A percentile compares a stretch with the other conserved stretches of the same genome.
These are phyloP conservation scores for Dactylellina parvicollis DNA, from an alignment of 2,329 filamentous ascomycete species.

Conservation along the genomic window DNA sequence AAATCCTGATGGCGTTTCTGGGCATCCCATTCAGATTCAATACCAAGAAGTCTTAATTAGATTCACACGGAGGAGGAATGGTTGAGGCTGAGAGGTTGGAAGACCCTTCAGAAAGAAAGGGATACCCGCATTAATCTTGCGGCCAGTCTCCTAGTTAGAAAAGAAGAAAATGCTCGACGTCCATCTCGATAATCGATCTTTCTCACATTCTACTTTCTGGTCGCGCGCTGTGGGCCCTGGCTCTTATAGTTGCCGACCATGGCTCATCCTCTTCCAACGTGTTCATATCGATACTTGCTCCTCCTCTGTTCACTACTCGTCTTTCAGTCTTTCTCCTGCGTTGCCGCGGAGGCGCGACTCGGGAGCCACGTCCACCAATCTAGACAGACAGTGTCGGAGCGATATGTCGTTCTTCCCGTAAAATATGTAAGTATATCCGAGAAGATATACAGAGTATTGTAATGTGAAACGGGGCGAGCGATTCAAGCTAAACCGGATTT, in stretches of 20 bases:
- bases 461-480: not conserved
- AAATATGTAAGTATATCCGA: conserved; percentile 16
- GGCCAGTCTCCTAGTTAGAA: not conserved
- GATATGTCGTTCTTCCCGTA: conserved; percentile 15
- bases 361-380: not conserved
- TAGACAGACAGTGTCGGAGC: not conserved
- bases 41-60: not conserved
- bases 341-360: not conserved
- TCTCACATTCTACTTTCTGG: not conserved
- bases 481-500: not conserved
- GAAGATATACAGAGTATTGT: not conserved
- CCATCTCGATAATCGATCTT: not conserved
- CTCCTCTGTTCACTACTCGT: not conserved
- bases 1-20: not conserved
- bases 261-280: not conserved
- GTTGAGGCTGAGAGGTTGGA: not conserved
- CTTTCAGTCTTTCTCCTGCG: not conserved
- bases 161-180: not conserved
- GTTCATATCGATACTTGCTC: not conserved
- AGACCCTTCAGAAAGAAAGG: not conserved
- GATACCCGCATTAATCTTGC: not conserved
- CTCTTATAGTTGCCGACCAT: not conserved
- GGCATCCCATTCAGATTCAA: not conserved
- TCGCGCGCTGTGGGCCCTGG: not conserved
- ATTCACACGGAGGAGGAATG: not conserved